These are phyloP conservation scores for Globisporangium spiculum DNA, from an alignment of 352 stramenopile species.

Conservation along the genomic window DNA sequence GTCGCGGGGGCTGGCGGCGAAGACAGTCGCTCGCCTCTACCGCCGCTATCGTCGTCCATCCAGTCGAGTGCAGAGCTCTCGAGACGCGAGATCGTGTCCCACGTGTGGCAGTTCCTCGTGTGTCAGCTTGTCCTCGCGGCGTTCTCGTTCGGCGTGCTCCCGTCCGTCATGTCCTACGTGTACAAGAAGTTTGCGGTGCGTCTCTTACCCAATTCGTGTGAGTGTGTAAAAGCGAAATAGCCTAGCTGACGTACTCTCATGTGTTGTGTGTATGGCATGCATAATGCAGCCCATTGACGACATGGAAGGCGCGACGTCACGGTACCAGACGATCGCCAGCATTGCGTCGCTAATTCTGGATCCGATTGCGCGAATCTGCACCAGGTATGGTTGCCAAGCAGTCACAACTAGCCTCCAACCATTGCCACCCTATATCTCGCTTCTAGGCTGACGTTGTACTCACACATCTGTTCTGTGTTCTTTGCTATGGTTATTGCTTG, in stretches of 20 bases:
- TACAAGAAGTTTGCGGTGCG: constrained; percentile 66
- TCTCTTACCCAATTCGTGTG: not conserved
- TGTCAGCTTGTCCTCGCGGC: constrained; percentile 57
- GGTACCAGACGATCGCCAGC: constrained; percentile 52
- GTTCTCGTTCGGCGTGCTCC: constrained; percentile 63
- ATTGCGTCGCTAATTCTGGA: constrained; percentile 56
- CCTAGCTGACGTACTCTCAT: not conserved
- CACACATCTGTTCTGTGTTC: not conserved
- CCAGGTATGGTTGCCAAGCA: constrained; percentile 21
- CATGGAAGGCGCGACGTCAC: constrained; percentile 34
- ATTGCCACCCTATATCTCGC: not conserved
- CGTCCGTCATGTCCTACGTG: constrained; percentile 70
- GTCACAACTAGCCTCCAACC: not conserved
- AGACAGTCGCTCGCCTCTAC: not conserved
- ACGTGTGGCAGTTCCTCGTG: constrained; percentile 45
- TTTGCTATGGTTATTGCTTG: not conserved
- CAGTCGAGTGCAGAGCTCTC: constrained; percentile 18
- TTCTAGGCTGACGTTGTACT: not conserved
- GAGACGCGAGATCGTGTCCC: constrained; percentile 23
- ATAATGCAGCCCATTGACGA: constrained; percentile 29
- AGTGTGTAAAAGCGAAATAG: not conserved
- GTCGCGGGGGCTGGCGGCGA: not conserved
- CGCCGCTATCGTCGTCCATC: not conserved
- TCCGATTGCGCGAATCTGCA: constrained; percentile 39
- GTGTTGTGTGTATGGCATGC: not conserved